Base-by-base conservation (phyloP, 1,284 basidiomycete genomes). In the Sphaerobolus stellatus region DNA sequence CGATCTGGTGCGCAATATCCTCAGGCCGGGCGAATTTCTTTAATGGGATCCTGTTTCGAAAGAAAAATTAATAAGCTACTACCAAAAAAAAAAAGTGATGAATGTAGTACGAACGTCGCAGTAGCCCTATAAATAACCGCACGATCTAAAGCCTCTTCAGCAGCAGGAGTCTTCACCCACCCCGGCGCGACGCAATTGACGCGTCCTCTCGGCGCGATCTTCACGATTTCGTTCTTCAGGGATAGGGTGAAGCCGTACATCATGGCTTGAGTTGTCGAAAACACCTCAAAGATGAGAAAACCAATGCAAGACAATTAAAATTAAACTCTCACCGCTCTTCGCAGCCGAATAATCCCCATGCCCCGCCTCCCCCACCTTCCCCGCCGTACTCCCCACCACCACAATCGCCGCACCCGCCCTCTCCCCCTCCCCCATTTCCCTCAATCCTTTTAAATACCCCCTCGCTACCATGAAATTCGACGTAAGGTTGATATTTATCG, bases 161-260 rank as follows among this genome's bases (percentile, higher is more conserved):
- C 83, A 82, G 82, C 81, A 0, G 80, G 76, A 14, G 86, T 88
- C 56, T 68, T 75, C 5, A 84, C 81, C 86, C 86, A 90, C 6
- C 87, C 88, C 5, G 88, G 88, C 0, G 80, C 84, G 20, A 90
- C 75, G 48, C 76, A 76, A 60, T 90, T 90, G n/a, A 89, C 86
- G 14, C 88, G 75, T 0, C 78, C 88, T 47, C 67, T 74, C 0
- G 87, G 85, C 0, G 86, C 86, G 58, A 89, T 82, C 66, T 82
- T 81, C 28, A 90, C 87, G 54, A 90, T 90, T 67, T 91, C 88
- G 64, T 90, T 90, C 69, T 90, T 90, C 58, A 90, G 73, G 2
- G 82, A 77, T 57, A 84, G 71, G 1, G 81, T 80, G 36, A 90
- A 67, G 1, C 88, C 88, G 58, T 88, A 84, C 84, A 89, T 89